These are phyloP conservation scores for Saccharomyces hybrid DNA, from an alignment of 1,139 yeast species.

Conservation along the genomic window DNA sequence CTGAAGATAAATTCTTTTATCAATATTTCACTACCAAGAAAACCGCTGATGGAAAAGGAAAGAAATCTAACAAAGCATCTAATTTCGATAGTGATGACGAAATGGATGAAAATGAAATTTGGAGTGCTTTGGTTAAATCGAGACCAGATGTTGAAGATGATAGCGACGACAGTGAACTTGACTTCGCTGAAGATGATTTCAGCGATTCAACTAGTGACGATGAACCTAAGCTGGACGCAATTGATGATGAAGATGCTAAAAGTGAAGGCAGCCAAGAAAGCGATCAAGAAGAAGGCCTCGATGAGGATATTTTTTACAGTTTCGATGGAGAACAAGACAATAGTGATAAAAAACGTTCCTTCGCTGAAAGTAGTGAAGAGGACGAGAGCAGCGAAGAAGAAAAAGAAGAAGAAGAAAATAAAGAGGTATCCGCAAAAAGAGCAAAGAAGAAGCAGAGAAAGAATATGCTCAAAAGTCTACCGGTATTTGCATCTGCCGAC, in stretches of 20 bases:
- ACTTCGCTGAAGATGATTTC: constrained; percentile 30
- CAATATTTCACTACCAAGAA: constrained; percentile 72
- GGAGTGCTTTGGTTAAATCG: constrained; percentile 83
- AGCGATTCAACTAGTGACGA: constrained; percentile 31
- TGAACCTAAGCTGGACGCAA: constrained; percentile 30
- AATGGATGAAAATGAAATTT: constrained; percentile 70
- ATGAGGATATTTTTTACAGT: constrained; percentile 11
- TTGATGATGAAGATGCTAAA: constrained; percentile 22
- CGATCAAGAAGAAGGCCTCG: constrained; percentile 7
- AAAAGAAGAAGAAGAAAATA: constrained; percentile 14
- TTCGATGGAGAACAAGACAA: constrained; percentile 24
- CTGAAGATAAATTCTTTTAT: constrained; percentile 85
- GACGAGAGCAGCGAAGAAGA: constrained; percentile 21
- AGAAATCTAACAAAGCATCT: constrained; percentile 27
- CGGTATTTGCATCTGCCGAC: constrained; percentile 84
- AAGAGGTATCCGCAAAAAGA: constrained; percentile 20
- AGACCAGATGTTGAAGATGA: constrained; percentile 73
- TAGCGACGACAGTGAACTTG: constrained; percentile 43
- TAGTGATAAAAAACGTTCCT: constrained; percentile 18
- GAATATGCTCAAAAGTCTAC: constrained; percentile 58
- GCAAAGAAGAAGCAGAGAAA: constrained; percentile 42
- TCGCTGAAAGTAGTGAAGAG: constrained; percentile 18
- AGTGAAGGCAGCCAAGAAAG: constrained; percentile 26
- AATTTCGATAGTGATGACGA: constrained; percentile 45
- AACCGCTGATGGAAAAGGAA: constrained; percentile 33